Percentiles rank a stretch among this genome's conserved stretches.
phyloP scores from a whole-genome alignment of 106 monocot genomes.

The Dendrobium catenatum region DNA sequence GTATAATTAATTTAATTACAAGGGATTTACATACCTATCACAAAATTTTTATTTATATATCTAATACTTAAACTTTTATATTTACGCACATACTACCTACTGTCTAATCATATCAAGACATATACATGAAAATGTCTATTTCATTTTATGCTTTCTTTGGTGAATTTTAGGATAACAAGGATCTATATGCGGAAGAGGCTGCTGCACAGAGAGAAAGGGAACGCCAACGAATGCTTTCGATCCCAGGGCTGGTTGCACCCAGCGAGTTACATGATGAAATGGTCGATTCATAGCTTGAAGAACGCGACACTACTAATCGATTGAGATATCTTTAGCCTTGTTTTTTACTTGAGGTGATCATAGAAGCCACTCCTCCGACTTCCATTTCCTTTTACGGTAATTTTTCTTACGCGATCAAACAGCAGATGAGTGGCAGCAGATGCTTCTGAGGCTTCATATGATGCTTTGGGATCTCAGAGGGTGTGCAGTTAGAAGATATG shows the following conservation, averaged over 20 bases:
- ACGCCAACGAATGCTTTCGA: constrained; percentile 89
- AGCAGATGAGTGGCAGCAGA: constrained; percentile 1
- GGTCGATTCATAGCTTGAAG: constrained; percentile 62
- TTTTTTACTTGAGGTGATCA: constrained; percentile 5
- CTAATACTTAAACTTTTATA: too few relatives aligned
- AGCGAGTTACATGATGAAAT: constrained; percentile 97
- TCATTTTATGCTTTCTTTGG: not conserved
- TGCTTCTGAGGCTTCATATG: not conserved
- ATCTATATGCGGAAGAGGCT: constrained; percentile 93
- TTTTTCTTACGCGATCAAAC: not conserved
- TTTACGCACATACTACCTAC: too few relatives aligned
- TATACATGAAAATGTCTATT: too few relatives aligned
- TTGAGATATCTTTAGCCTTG: not conserved
- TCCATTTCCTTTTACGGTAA: not conserved
- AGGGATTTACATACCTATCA: too few relatives aligned
- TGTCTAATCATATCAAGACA: too few relatives aligned
- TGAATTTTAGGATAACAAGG: constrained; percentile 84
- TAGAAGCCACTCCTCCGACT: not conserved
- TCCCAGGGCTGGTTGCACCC: constrained; percentile 93
- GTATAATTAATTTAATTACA: too few relatives aligned
- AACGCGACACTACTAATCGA: too few relatives aligned
- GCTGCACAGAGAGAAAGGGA: constrained; percentile 84
- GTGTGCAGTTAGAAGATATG: constrained; percentile 4
- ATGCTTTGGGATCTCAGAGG: constrained; percentile 1
- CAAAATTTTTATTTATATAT: too few relatives aligned